Evolutionary conservation across 495 filamentous ascomycete species (phyloP), one percentile per base, ranked within the genome.

Genomic region (Patellaria atrata): DNA sequence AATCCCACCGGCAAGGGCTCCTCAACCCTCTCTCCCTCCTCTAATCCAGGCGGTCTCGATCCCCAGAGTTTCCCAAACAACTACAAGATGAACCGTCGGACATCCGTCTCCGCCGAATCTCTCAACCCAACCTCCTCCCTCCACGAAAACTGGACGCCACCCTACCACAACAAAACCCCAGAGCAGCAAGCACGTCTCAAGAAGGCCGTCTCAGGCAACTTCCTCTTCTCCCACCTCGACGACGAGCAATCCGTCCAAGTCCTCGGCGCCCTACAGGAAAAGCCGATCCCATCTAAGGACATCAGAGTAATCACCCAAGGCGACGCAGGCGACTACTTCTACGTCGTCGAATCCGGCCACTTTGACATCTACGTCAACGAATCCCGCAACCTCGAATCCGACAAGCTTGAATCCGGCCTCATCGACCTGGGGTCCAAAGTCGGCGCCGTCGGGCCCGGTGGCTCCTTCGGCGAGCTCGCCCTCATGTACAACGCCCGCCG

Each of bases 401-500:
- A 42, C 34, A 61, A 74, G 5, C 66, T 92, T 38, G 77, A 89
- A 48, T 68, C 85, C 0, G 91, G 91, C 4, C 64, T 73, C 1
- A 73, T 85, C 38, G 89, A 87, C 4, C 70, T 94, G 64, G 89
- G 89, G 20, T 67, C 68, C 35, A 81, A 80, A 44, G 86, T 96
- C n/a, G 71, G 69, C 48, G 70, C 61, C 24, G 87, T 85, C 35
- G 79, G 79, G 23, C 73, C 85, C 2, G 91, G 91, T 18, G 84
- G 86, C 34, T 91, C 82, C n/a, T 97, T 97, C 60, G 89, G 89
- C 42, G 89, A 97, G 60, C 64, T 97, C 32, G 89, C 89, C 15
- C 65, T 97, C 48, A 96, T 97, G 89, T 97, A 97, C 61, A 94
- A 94, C 49, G 84, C 89, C 11, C 89, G 91, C 3, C 79, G 89